phyloP scores from a whole-genome alignment of 2,329 filamentous ascomycete species.

The Calonectria leucothoes region DNA sequence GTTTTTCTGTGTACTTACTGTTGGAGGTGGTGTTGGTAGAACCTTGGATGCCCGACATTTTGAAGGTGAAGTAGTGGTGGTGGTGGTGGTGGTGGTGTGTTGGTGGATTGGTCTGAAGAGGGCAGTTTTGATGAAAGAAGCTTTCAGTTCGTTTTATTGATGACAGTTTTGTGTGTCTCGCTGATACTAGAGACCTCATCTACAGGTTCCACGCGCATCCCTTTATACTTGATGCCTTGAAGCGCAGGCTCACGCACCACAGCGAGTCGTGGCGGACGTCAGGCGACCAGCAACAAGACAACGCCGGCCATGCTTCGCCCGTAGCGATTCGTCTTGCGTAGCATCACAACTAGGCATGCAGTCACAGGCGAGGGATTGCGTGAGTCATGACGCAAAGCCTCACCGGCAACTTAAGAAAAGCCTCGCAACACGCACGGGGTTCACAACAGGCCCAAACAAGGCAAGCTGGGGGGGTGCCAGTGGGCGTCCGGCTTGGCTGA shows the following conservation, averaged over 20 bases:
- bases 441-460: slow-evolving; percentile 4
- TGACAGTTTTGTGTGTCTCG: slow-evolving; percentile 18
- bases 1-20: slow-evolving; percentile 27
- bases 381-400: slow-evolving; percentile 41
- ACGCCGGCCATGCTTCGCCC: not conserved
- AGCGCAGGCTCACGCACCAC: not conserved
- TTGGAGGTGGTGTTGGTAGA: slow-evolving; percentile 20
- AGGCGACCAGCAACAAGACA: slow-evolving; percentile 1
- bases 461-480: not conserved
- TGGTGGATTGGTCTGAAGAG: not conserved
- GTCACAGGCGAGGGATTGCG: slow-evolving; percentile 26
- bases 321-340: slow-evolving; percentile 22
- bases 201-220: not conserved
- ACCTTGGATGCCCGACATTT: slow-evolving; percentile 24
- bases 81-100: not conserved
- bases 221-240: slow-evolving; percentile 37
- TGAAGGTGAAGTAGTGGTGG: slow-evolving; percentile 23
- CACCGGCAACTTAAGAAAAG: not conserved
- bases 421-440: slow-evolving; percentile 14
- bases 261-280: not conserved
- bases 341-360: not conserved
- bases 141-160: slow-evolving; percentile 13
- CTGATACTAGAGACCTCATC: slow-evolving; percentile 15
- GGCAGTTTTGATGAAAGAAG: not conserved
- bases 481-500: slow-evolving; percentile 29